Percentiles rank a stretch among this genome's conserved stretches.
Conservation (phyloP, 176 grass and related monocot species). For the Puya raimondii region DNA sequence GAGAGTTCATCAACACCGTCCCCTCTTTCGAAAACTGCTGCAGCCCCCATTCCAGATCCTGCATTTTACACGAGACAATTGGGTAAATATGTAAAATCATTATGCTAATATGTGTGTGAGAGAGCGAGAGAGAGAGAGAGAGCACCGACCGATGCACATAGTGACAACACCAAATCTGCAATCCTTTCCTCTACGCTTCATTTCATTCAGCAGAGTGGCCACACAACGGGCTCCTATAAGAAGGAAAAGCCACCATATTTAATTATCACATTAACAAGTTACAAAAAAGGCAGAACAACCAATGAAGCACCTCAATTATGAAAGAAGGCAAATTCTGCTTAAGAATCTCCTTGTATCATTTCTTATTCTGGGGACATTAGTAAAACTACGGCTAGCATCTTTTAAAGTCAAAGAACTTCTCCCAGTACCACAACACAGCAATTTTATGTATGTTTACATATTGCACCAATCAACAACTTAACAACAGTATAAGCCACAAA, state of each 20-base stretch:
- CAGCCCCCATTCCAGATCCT: slow-evolving; percentile 94
- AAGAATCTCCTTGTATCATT: neutral
- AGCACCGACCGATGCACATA: slow-evolving; percentile 80
- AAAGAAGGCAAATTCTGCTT: neutral
- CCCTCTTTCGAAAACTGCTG: slow-evolving; percentile 83
- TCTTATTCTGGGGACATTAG: no score
- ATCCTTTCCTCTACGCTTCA: slow-evolving; percentile 90
- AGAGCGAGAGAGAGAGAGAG: neutral
- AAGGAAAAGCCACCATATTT: neutral
- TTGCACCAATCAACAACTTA: no score
- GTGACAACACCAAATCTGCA: slow-evolving; percentile 85
- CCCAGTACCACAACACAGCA: no score
- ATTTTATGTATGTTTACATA: no score
- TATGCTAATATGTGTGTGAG: neutral
- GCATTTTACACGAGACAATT: neutral
- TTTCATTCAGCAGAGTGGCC: slow-evolving; percentile 81
- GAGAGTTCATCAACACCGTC: slow-evolving; percentile 56
- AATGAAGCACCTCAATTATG: neutral
- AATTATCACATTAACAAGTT: neutral
- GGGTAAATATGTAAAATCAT: neutral
- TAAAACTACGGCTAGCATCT: no score
- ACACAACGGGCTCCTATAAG: slow-evolving; percentile 73
- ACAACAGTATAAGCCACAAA: neutral
- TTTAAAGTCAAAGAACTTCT: no score
- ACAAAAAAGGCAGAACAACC: neutral